Evolutionary conservation across 257 asterid genomes (phyloP).

Genomic region (Ophiorrhiza pumila): DNA sequence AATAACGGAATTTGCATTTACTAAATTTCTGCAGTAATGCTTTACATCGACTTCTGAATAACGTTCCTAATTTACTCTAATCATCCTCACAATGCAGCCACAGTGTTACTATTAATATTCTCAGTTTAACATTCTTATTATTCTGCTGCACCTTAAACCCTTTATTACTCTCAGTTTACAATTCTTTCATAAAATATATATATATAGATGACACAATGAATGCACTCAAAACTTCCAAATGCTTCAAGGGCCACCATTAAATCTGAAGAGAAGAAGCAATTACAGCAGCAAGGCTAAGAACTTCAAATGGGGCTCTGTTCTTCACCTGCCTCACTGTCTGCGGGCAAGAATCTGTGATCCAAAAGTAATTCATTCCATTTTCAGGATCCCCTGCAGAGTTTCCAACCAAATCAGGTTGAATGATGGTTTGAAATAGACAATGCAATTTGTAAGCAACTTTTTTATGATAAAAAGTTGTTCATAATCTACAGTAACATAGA

Average conservation of each 20-base stretch:
- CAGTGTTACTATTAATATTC: no score
- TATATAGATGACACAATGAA: not conserved
- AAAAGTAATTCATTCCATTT: constrained; percentile 78
- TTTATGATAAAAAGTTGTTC: not conserved
- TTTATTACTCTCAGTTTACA: not conserved
- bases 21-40: no score
- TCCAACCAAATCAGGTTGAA: not conserved
- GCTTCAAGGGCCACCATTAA: constrained; percentile 22
- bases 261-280: constrained; percentile 87
- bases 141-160: not conserved
- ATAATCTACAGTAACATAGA: not conserved
- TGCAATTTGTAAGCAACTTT: not conserved
- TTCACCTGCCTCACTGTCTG: constrained; percentile 76
- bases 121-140: no score
- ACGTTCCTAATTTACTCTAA: not conserved
- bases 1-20: not conserved
- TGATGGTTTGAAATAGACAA: constrained; percentile 12
- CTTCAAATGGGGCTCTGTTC: constrained; percentile 70
- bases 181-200: not conserved
- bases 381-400: constrained; percentile 59
- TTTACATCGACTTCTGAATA: not conserved
- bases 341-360: constrained; percentile 98
- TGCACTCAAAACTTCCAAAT: not conserved
- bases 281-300: constrained; percentile 79
- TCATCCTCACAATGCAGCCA: not conserved